Conservation (phyloP, 129 eudicot species). For the Flaveria robusta region DNA sequence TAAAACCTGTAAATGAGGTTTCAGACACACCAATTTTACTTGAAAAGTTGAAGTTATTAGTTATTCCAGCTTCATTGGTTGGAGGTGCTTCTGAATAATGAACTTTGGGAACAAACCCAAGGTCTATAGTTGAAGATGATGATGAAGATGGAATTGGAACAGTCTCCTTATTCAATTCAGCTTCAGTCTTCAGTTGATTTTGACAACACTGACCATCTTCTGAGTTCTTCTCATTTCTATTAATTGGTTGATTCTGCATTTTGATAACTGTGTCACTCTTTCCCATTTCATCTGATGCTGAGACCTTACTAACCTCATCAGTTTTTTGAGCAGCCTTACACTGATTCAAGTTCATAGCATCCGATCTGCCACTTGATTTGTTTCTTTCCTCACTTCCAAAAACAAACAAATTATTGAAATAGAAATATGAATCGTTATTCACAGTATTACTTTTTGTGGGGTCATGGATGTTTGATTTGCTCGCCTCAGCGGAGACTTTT, state of each 20-base stretch:
- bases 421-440: slow-evolving; percentile 27
- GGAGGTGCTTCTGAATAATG: slow-evolving; percentile 30
- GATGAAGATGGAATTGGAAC: neutral
- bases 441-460: slow-evolving; percentile 26
- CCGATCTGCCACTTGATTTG: slow-evolving; percentile 28
- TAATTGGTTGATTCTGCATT: neutral
- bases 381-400: slow-evolving; percentile 41
- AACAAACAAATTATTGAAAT: slow-evolving; percentile 34
- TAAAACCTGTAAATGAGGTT: slow-evolving; percentile 41
- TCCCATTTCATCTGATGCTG: slow-evolving; percentile 35
- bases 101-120: slow-evolving; percentile 33
- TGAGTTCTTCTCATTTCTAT: neutral
- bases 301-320: slow-evolving; percentile 31
- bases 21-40: slow-evolving; percentile 30
- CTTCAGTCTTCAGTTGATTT: slow-evolving; percentile 21
- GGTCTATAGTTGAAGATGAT: slow-evolving; percentile 32
- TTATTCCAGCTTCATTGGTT: slow-evolving; percentile 35
- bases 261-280: slow-evolving; percentile 24
- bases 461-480: slow-evolving; percentile 46
- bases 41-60: slow-evolving; percentile 39
- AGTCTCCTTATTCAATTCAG: neutral
- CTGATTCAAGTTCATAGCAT: slow-evolving; percentile 20
- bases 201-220: neutral
- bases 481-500: slow-evolving; percentile 49
- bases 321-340: slow-evolving; percentile 10